A percentile compares a stretch with the other conserved stretches of the same genome.
These are phyloP conservation scores for Pseudognaphalium luteoalbum DNA, from an alignment of 129 eudicot species.

Conservation along the genomic window DNA sequence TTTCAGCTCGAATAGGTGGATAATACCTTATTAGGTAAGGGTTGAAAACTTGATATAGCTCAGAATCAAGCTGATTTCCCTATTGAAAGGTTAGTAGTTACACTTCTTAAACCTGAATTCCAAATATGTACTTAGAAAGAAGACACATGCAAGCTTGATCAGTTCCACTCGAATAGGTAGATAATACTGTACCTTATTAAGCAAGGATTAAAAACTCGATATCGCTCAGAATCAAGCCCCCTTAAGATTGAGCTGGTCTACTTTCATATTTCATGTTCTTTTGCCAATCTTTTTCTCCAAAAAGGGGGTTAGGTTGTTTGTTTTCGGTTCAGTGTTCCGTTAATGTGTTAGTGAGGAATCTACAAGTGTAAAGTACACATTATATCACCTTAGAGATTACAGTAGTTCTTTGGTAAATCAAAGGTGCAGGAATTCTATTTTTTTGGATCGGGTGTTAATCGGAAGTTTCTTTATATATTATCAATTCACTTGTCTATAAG, in stretches of 20 bases:
- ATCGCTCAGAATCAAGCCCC: neutral
- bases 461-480: no score
- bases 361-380: neutral
- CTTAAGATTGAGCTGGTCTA: neutral
- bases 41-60: no score
- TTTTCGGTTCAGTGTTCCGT: neutral
- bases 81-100: no score
- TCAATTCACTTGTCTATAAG: no score
- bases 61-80: no score
- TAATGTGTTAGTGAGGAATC: neutral
- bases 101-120: no score
- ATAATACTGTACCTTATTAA: no score
- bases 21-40: no score
- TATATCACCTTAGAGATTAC: neutral
- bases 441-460: neutral
- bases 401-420: neutral
- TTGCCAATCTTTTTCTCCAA: neutral
- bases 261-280: neutral
- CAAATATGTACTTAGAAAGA: no score
- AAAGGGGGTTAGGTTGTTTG: neutral
- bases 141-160: neutral
- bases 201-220: no score
- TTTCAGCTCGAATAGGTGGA: neutral
- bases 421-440: neutral
- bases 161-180: neutral